Evolutionary conservation across 257 asterid species (phyloP), one percentile per base, ranked within the genome.

Genomic region (Verbena officinalis): DNA sequence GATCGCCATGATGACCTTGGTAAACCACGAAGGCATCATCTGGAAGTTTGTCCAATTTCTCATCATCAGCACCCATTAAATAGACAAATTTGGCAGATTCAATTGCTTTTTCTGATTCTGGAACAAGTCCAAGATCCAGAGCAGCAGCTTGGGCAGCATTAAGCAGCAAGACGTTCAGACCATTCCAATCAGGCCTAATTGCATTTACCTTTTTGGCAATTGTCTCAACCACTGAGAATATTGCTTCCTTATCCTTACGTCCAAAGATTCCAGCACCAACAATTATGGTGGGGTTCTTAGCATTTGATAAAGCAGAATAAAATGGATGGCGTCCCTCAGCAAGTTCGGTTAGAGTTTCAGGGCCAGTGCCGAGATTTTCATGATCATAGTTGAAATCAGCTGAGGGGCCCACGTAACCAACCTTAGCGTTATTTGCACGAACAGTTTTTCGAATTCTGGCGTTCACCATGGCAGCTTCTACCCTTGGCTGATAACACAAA

Each of bases 141-240:
- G 99, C 89, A 3, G 99, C 99, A 53, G 99, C 95, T 79, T 94
- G 99, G 67, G 96, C 92, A 31, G 96, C 99, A 58, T 84, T 90
- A 13, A 84, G 80, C 48, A 94, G 86, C 79, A 94, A 63, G 3
- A 85, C 82, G 14, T 94, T 94, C 76, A 90, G 73, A 8, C 96
- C 96, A 1, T 90, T 93, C 97, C 97, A 90, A 31, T 86, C 97
- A 0, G 96, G 92, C 27, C 92, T 74, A 13, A 90, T 81, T 13
- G 84, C 95, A 31, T 90, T 90, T 27, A 73, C 64, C 6, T 80
- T 84, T 68, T 80, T 86, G 2, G 95, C 95, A 21, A 94, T 88
- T 30, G 77, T 64, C 58, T 94, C 95, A 43, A 86, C 80, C 8
- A 79, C 74, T 0, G 96, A 73, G 68, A 94, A 83, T 39, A 94